These are phyloP conservation scores for Gossypium australe DNA, from an alignment of 345 rosid species.

Conservation along the genomic window DNA sequence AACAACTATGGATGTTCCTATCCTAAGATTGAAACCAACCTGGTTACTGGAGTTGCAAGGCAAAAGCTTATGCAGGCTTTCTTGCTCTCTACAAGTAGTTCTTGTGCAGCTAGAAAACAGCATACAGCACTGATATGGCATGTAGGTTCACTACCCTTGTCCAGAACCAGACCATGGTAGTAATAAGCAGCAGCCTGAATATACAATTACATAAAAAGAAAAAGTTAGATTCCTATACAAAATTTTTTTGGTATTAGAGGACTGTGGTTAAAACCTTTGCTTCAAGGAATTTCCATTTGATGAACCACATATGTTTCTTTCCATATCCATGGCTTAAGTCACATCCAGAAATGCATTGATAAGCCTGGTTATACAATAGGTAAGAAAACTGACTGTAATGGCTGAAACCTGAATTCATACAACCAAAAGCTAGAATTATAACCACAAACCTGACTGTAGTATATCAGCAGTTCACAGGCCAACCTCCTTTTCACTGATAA, in stretches of 20 bases:
- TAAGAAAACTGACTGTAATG: background rate
- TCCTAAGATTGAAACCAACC: slow-evolving; percentile 37
- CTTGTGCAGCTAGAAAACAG: slow-evolving; percentile 85
- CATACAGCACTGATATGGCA: slow-evolving; percentile 64
- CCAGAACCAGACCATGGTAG: slow-evolving; percentile 82
- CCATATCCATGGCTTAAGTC: slow-evolving; percentile 39
- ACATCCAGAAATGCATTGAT: slow-evolving; percentile 55
- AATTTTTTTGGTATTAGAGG: background rate
- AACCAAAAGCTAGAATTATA: background rate
- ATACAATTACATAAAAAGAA: background rate
- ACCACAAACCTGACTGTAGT: slow-evolving; percentile 57
- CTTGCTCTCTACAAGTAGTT: slow-evolving; percentile 74
- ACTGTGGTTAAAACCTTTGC: slow-evolving; percentile 52
- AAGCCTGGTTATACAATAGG: slow-evolving; percentile 43
- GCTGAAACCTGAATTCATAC: background rate
- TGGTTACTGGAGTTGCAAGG: slow-evolving; percentile 67
- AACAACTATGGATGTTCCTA: background rate
- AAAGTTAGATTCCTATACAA: background rate
- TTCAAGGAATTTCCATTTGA: slow-evolving; percentile 90
- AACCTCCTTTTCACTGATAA: slow-evolving; percentile 87
- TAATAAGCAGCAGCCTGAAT: slow-evolving; percentile 85
- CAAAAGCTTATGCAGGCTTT: slow-evolving; percentile 80
- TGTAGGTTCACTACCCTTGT: slow-evolving; percentile 75
- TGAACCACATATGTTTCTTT: slow-evolving; percentile 74
- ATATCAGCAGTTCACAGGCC: slow-evolving; percentile 81